These are phyloP conservation scores for Podaxis sp. DNA, from an alignment of 768 basidiomycete species.

Conservation along the genomic window DNA sequence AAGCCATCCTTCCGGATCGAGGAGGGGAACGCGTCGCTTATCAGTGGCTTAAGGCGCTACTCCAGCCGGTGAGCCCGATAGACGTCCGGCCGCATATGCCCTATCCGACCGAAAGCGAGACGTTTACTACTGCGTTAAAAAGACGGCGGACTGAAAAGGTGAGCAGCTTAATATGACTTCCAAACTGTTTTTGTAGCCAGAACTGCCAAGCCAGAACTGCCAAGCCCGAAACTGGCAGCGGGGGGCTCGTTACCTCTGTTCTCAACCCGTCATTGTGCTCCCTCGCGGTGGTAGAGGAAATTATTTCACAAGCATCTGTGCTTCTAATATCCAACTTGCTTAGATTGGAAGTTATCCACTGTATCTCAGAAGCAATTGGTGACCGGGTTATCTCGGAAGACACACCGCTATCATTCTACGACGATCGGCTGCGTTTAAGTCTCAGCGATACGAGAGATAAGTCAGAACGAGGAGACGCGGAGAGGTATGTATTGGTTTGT, in stretches of 20 bases:
- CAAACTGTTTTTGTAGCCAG: not conserved
- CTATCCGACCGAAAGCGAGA: no score
- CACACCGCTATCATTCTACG: no score
- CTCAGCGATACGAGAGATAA: no score
- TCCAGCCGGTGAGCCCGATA: not conserved
- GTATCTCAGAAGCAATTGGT: no score
- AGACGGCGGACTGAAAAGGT: no score
- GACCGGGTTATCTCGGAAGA: no score
- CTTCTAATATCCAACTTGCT: not conserved
- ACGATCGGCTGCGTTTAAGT: no score
- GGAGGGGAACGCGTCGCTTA: not conserved
- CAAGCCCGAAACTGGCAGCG: not conserved
- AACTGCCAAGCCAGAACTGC: not conserved
- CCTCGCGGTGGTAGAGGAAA: not conserved
- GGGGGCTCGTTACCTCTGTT: not conserved
- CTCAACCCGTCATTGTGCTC: not conserved
- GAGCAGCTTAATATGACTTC: no score
- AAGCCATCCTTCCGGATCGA: not conserved
- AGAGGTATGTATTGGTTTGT: not conserved
- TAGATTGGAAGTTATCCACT: not conserved
- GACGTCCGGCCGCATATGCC: no score
- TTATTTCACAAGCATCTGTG: not conserved
- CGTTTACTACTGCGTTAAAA: no score
- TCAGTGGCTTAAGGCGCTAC: not conserved
- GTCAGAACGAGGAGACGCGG: not conserved